These are phyloP conservation scores for Amanita exitialis DNA, from an alignment of 768 basidiomycete genomes.

Conservation along the genomic window DNA sequence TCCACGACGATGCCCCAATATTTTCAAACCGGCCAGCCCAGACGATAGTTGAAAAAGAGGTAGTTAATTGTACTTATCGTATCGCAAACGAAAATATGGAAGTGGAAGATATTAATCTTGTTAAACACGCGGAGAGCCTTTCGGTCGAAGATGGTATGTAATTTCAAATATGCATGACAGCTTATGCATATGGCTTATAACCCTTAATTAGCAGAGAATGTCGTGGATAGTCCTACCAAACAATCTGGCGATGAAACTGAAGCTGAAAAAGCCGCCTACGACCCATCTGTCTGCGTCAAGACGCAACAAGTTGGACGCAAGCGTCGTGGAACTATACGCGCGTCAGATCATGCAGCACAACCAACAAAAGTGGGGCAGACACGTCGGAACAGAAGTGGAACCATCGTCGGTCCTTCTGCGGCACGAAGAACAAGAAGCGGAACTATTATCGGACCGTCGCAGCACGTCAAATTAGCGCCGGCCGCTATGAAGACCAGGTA, in stretches of 20 bases:
- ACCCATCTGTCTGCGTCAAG: not conserved
- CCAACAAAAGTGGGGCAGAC: slow-evolving; percentile 11
- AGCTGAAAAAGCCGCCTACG: not conserved
- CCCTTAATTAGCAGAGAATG: not conserved
- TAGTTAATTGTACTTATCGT: too few relatives aligned
- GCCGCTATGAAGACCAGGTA: slow-evolving; percentile 1
- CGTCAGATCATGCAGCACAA: slow-evolving; percentile 17
- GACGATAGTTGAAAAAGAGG: too few relatives aligned
- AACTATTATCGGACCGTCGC: slow-evolving; percentile 19
- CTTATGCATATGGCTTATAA: not conserved
- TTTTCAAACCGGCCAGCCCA: too few relatives aligned
- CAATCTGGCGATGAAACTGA: not conserved
- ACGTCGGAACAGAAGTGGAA: slow-evolving; percentile 39
- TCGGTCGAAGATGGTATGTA: slow-evolving; percentile 1
- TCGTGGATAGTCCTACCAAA: not conserved
- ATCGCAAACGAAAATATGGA: not conserved
- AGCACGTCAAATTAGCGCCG: slow-evolving; percentile 4
- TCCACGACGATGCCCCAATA: too few relatives aligned
- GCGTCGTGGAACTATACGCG: slow-evolving; percentile 41
- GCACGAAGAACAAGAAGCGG: slow-evolving; percentile 21
- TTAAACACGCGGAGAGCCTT: not conserved
- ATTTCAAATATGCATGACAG: not conserved
- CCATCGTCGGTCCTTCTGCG: slow-evolving; percentile 25
- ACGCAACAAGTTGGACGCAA: slow-evolving; percentile 5
- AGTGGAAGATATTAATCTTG: not conserved